Conservation (phyloP, 1,284 basidiomycete genomes). For the Naganishia liquefaciens region DNA sequence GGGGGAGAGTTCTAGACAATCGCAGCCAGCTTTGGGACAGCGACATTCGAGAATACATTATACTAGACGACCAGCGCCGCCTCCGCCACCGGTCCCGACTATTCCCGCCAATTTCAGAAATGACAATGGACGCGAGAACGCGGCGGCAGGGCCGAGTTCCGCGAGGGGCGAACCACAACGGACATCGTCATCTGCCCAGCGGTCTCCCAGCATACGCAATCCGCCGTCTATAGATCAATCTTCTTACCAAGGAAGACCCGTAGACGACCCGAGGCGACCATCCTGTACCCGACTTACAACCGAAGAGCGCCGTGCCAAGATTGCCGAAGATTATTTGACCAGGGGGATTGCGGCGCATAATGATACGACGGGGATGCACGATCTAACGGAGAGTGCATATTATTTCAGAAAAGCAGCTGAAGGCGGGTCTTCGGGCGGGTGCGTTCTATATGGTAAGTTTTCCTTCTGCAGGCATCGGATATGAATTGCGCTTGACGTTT, state of each 20-base stretch:
- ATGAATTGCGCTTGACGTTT: not conserved
- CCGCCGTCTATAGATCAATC: not conserved
- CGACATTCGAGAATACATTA: conserved; percentile 24
- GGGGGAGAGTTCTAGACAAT: not conserved
- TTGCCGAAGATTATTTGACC: conserved; percentile 31
- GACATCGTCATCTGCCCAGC: too few species aligned
- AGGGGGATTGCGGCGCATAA: conserved; percentile 30
- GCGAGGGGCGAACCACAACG: not conserved
- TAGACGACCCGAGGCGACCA: not conserved
- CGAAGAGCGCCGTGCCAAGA: conserved; percentile 16
- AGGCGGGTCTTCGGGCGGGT: conserved; percentile 46
- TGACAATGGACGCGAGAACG: not conserved
- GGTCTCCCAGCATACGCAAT: too few species aligned
- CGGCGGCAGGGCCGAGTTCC: not conserved
- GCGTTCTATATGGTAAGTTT: conserved; percentile 49
- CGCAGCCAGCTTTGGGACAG: conserved; percentile 2
- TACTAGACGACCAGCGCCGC: conserved; percentile 19
- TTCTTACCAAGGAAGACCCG: not conserved
- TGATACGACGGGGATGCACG: conserved; percentile 35
- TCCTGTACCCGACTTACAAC: not conserved
- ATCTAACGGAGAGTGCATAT: conserved; percentile 49
- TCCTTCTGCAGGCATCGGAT: not conserved
- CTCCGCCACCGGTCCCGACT: conserved; percentile 14
- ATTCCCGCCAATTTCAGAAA: conserved; percentile 9
- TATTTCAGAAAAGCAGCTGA: conserved; percentile 52